Evolutionary conservation across 495 filamentous ascomycete species (phyloP), one percentile per base, ranked within the genome.

Genomic region (Penicillium paxilli): DNA sequence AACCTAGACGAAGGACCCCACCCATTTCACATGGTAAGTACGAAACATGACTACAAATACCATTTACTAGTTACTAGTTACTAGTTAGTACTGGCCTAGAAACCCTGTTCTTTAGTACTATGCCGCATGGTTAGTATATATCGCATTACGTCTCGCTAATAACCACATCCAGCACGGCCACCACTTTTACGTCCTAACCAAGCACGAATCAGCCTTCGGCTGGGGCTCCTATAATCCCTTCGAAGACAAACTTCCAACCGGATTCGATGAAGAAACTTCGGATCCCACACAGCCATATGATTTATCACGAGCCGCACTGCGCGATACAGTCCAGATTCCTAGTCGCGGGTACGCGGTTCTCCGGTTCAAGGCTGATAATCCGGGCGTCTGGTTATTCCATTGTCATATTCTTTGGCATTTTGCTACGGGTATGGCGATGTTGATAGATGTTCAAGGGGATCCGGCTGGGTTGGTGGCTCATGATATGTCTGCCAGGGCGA

Each of bases 141-240:
- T n/a, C n/a, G n/a, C n/a, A n/a, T n/a, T n/a, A n/a, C n/a, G n/a
- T n/a, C n/a, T n/a, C 21, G 40, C 40, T 42, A 9, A 42, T n/a
- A 21, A 11, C 14, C 40, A 17, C 2, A 89, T 86, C 74, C 87
- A 91, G 44, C 91, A 96, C 74, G 91, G 91, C 4, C 89, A 96
- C 71, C 81, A 87, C 60, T 94, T 93, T 72, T 92, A 92, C 63
- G 75, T 90, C 14, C 74, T 90, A 12, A 68, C 72, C 21, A 76
- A 84, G 3, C 58, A 70, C 42, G 44, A 69, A 50, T 46, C 68
- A 5, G 24, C 57, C 4, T 63, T 57, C 17, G 70, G 72, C 50
- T 75, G 72, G 73, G 73, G 71, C 32, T 72, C 72, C 6, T 76
- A 68, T 52, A 72, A 81, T 25, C 83, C 82, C 51, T 71, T 70